phyloP scores from a whole-genome alignment of 129 eudicot genomes.

The Cynara cardunculus region DNA sequence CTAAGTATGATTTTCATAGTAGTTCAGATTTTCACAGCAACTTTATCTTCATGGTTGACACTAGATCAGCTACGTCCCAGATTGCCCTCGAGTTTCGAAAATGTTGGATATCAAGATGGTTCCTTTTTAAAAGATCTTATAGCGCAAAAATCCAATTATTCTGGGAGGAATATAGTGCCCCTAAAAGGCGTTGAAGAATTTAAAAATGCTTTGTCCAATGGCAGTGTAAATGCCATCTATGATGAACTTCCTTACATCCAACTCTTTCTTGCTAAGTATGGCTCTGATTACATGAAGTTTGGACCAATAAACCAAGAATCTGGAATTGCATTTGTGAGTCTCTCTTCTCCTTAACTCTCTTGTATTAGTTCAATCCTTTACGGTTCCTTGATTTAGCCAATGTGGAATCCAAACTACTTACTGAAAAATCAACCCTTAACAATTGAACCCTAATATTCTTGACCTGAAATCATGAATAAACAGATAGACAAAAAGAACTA shows the following conservation, averaged over 20 bases:
- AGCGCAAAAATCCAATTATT: background rate
- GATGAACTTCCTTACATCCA: conserved; percentile 11
- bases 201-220: conserved; percentile 12
- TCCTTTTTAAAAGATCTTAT: too few relatives aligned
- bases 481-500: background rate
- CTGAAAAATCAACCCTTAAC: too few relatives aligned
- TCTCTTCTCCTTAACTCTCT: too few relatives aligned
- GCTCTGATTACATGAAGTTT: conserved; percentile 13
- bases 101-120: too few relatives aligned
- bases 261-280: conserved; percentile 23
- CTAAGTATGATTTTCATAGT: too few relatives aligned
- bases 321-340: conserved; percentile 24
- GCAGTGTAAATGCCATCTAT: conserved; percentile 1
- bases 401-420: too few relatives aligned
- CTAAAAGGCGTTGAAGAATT: conserved; percentile 3
- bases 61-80: too few relatives aligned
- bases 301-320: conserved; percentile 20
- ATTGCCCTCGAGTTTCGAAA: too few relatives aligned
- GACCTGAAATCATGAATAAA: background rate
- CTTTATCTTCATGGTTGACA: too few relatives aligned
- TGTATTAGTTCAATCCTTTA: too few relatives aligned
- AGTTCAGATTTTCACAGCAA: too few relatives aligned
- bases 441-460: background rate
- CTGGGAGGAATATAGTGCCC: background rate
- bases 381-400: too few relatives aligned